phyloP scores from a whole-genome alignment of 2,329 filamentous ascomycete species.

The Lecanicillium sp. region DNA sequence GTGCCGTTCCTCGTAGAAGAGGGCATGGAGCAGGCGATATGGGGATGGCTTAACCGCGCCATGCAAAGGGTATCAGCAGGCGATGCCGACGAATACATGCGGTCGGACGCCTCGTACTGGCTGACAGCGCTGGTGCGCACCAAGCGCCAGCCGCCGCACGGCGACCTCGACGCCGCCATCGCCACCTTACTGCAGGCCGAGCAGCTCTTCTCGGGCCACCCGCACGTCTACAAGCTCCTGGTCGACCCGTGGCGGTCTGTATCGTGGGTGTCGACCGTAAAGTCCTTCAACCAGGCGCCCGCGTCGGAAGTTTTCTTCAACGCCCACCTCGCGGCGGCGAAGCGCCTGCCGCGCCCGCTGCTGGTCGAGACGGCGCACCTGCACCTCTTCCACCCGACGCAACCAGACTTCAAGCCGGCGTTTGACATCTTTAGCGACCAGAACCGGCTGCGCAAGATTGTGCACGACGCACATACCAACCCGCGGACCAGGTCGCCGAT shows the following conservation, averaged over 20 bases:
- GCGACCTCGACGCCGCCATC: constrained; percentile 43
- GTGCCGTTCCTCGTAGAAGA: constrained; percentile 46
- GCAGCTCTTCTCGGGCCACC: constrained; percentile 28
- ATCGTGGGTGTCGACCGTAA: constrained; percentile 45
- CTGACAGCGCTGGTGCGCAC: constrained; percentile 35
- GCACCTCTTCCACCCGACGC: constrained; percentile 45
- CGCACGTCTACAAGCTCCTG: constrained; percentile 28
- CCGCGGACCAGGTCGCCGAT: constrained; percentile 7
- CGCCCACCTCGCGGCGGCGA: constrained; percentile 39
- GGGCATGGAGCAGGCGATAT: constrained; percentile 40
- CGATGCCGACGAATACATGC: constrained; percentile 13
- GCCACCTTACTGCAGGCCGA: constrained; percentile 39
- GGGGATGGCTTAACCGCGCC: constrained; percentile 43
- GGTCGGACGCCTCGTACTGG: constrained; percentile 22
- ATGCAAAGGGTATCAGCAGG: constrained; percentile 19
- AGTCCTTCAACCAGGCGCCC: constrained; percentile 34
- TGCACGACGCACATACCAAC: constrained; percentile 4
- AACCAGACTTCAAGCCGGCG: constrained; percentile 39
- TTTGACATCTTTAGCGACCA: constrained; percentile 35
- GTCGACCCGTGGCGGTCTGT: constrained; percentile 37
- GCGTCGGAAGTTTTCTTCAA: constrained; percentile 45
- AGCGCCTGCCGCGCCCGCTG: constrained; percentile 27
- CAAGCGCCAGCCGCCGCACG: constrained; percentile 28
- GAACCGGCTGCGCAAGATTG: constrained; percentile 19
- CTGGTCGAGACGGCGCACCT: constrained; percentile 45